Percentiles rank a stretch among this genome's conserved stretches.
Evolutionary conservation across 768 basidiomycete species (phyloP).

Genomic region (Suillus decipiens): DNA sequence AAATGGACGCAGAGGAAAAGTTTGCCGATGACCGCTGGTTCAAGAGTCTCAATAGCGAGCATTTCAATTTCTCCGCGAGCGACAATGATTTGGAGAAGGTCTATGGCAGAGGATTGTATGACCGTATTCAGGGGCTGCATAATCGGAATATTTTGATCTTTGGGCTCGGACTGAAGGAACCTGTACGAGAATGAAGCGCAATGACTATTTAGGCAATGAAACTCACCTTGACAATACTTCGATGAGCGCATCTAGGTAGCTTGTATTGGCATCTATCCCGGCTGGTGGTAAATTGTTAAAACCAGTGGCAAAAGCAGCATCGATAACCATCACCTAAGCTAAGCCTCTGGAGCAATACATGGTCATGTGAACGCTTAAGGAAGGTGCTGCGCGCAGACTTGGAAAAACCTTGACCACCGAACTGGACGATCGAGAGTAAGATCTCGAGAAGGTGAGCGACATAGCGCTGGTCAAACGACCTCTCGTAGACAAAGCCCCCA

Average conservation of each 20-base stretch:
- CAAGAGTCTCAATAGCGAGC: slow-evolving; percentile 59
- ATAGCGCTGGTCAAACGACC: slow-evolving; percentile 76
- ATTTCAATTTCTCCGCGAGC: slow-evolving; percentile 79
- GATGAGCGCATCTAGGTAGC: slow-evolving; percentile 76
- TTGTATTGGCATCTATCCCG: slow-evolving; percentile 54
- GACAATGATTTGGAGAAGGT: slow-evolving; percentile 80
- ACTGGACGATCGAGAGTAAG: slow-evolving; percentile 74
- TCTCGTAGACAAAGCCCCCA: slow-evolving; percentile 66
- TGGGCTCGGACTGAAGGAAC: slow-evolving; percentile 79
- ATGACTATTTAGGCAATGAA: not conserved
- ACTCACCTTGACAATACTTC: slow-evolving; percentile 73
- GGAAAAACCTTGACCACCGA: slow-evolving; percentile 88
- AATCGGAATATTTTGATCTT: slow-evolving; percentile 39
- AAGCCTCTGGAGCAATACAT: slow-evolving; percentile 61
- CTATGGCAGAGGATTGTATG: slow-evolving; percentile 76
- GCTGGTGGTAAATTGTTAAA: slow-evolving; percentile 22
- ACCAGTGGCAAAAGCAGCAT: slow-evolving; percentile 1
- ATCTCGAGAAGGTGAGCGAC: slow-evolving; percentile 75
- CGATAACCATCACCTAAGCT: slow-evolving; percentile 46
- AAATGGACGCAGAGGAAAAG: slow-evolving; percentile 74
- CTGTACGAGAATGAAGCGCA: slow-evolving; percentile 37
- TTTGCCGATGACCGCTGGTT: slow-evolving; percentile 72
- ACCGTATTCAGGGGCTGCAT: slow-evolving; percentile 64
- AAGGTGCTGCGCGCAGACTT: slow-evolving; percentile 68
- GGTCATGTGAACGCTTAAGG: slow-evolving; percentile 66